Base-by-base conservation (phyloP, 805 yeast genomes). In the Blastobotrys americana region DNA sequence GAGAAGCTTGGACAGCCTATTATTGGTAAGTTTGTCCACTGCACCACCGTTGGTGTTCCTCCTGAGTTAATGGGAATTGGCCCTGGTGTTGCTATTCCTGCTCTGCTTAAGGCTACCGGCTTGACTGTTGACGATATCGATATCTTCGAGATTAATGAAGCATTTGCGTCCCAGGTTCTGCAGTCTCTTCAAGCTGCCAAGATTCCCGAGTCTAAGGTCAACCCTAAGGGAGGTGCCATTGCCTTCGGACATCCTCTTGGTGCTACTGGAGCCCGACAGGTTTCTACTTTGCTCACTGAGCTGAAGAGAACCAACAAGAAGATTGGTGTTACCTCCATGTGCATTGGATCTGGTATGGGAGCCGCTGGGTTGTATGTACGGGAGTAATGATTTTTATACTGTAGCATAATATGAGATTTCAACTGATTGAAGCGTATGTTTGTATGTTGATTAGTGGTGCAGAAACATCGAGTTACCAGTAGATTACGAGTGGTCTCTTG, bases 331-430 rank as follows among this genome's bases (percentile, higher is more conserved):
- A 84, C 94, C 9, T 83, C 95, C 52, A 90, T 90, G 97, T 90
- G 97, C 71, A 81, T 90, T 53, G 97, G 97, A 58, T 87, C 97
- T 28, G 97, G 97, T 56, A 90, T 89, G 95, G 97, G 97, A 53
- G 96, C 97, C 27, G 97, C 97, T 39, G 83, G 90, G 10, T 71
- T 89, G 37, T 74, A 90, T 56, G 74, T 86, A 37, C 82, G 75
- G 58, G 97, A 90, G 70, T 87, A 72, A 61, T n/a, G n/a, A n/a
- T n/a, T n/a, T n/a, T n/a, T n/a, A n/a, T n/a, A n/a, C n/a, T n/a
- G n/a, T n/a, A n/a, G n/a, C n/a, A n/a, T n/a, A n/a, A n/a, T n/a
- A n/a, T n/a, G n/a, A n/a, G n/a, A n/a, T n/a, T n/a, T n/a, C n/a
- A n/a, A n/a, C n/a, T n/a, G n/a, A n/a, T n/a, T n/a, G n/a, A n/a